These are phyloP conservation scores for Penicillium nucicola DNA, from an alignment of 495 filamentous ascomycete genomes.

Conservation along the genomic window DNA sequence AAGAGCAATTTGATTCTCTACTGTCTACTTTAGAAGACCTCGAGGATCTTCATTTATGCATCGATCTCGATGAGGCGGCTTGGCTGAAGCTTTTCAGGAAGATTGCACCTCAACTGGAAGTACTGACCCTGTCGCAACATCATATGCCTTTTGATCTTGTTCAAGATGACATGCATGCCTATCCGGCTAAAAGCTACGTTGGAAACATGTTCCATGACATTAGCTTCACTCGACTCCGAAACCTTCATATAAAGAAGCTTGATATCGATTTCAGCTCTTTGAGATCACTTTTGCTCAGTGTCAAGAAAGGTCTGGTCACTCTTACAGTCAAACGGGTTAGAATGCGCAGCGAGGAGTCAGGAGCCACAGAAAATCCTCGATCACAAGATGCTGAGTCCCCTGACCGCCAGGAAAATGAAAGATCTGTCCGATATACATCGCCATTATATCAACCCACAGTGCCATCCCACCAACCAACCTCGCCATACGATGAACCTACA, in stretches of 20 bases:
- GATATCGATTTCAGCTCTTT: slow-evolving; percentile 10
- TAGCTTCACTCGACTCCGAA: slow-evolving; percentile 9
- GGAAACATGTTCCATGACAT: slow-evolving; percentile 1
- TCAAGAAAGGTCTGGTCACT: slow-evolving; percentile 5
- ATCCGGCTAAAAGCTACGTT: slow-evolving; percentile 2
- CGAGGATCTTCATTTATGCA: slow-evolving; percentile 9
- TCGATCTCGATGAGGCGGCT: slow-evolving; percentile 7
- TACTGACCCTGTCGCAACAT: slow-evolving; percentile 7
- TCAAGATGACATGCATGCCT: slow-evolving; percentile 1
- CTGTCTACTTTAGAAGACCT: slow-evolving; percentile 6
- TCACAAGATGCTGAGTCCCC: slow-evolving; percentile 3
- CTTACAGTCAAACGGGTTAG: slow-evolving; percentile 9
- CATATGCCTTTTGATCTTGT: slow-evolving; percentile 3
- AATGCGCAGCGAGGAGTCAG: slow-evolving; percentile 1
- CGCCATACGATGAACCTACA: too few species aligned
- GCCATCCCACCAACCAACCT: too few species aligned
- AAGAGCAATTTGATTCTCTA: slow-evolving; percentile 9
- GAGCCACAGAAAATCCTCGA: neutral
- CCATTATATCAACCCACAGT: neutral
- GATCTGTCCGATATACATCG: neutral
- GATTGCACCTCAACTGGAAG: slow-evolving; percentile 9
- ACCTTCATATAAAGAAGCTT: slow-evolving; percentile 9
- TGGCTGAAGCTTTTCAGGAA: slow-evolving; percentile 7
- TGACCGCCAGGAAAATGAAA: slow-evolving; percentile 2
- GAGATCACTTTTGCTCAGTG: slow-evolving; percentile 6